Evolutionary conservation across 176 grass and related monocot species (phyloP).

Genomic region (Ensete ventricosum): DNA sequence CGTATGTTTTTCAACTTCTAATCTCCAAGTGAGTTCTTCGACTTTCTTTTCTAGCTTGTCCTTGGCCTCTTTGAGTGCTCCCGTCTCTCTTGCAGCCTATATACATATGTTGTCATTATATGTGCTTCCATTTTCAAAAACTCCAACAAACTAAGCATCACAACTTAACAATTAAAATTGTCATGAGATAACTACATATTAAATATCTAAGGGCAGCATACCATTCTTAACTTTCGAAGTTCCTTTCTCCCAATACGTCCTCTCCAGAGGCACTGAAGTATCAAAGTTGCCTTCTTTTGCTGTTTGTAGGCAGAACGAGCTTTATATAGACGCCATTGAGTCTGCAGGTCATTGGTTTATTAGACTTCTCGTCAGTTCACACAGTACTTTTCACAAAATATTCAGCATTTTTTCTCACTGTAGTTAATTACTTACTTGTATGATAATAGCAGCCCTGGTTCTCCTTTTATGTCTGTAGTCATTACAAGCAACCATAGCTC

Average conservation of each 20-base stretch:
- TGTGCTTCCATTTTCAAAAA: neutral
- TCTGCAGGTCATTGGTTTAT: conserved; percentile 32
- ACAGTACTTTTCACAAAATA: too few species aligned
- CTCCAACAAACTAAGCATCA: neutral
- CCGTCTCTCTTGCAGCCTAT: conserved; percentile 87
- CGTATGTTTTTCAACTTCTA: conserved; percentile 80
- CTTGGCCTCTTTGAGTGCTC: conserved; percentile 87
- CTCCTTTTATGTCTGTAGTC: conserved; percentile 57
- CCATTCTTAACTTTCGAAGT: conserved; percentile 78
- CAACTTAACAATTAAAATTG: neutral
- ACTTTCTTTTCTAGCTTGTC: conserved; percentile 92
- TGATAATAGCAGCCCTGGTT: conserved; percentile 58
- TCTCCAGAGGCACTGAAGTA: conserved; percentile 85
- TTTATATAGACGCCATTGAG: conserved; percentile 77
- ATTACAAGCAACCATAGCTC: conserved; percentile 64
- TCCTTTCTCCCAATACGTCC: conserved; percentile 84
- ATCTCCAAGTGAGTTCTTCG: conserved; percentile 81
- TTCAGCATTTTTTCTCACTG: neutral
- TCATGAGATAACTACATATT: neutral
- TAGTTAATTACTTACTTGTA: conserved; percentile 39
- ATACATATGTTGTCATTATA: conserved; percentile 18
- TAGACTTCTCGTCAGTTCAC: neutral
- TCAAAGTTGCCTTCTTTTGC: conserved; percentile 54
- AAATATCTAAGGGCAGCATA: conserved; percentile 14
- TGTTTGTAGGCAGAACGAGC: conserved; percentile 57